Evolutionary conservation across 169 alveolate genomes (phyloP).

Genomic region (Babesia ovata): DNA sequence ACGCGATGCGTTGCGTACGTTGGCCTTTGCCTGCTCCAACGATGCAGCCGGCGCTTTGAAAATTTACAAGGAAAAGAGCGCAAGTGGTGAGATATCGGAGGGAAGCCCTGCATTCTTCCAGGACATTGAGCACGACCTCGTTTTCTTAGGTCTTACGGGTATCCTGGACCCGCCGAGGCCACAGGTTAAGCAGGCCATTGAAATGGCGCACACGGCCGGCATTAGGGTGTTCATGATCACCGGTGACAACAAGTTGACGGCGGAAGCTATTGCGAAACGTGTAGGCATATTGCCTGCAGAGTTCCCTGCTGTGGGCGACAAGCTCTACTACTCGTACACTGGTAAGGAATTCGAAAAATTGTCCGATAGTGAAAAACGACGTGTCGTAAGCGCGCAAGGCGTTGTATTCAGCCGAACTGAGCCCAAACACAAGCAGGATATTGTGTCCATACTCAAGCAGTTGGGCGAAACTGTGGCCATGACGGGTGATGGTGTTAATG

Average conservation of each 20-base stretch:
- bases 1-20: slow-evolving; percentile 84
- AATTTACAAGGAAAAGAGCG: slow-evolving; percentile 54
- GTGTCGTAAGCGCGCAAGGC: slow-evolving; percentile 81
- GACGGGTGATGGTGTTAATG: slow-evolving; percentile 99
- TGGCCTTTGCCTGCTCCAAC: slow-evolving; percentile 82
- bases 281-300: slow-evolving; percentile 86
- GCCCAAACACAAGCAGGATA: slow-evolving; percentile 97
- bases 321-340: slow-evolving; percentile 83
- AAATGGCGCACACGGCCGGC: slow-evolving; percentile 95
- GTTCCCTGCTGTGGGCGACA: slow-evolving; percentile 29
- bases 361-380: slow-evolving; percentile 76
- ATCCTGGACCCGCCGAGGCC: slow-evolving; percentile 98
- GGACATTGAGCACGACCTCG: slow-evolving; percentile 87
- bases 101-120: slow-evolving; percentile 67
- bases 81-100: slow-evolving; percentile 16
- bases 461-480: slow-evolving; percentile 94
- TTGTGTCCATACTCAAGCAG: slow-evolving; percentile 91
- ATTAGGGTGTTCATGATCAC: slow-evolving; percentile 99
- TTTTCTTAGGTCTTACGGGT: slow-evolving; percentile 94
- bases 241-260: slow-evolving; percentile 98
- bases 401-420: slow-evolving; percentile 98
- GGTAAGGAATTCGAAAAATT: slow-evolving; percentile 93
- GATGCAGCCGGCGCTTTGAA: slow-evolving; percentile 66
- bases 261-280: slow-evolving; percentile 97
- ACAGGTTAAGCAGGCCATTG: slow-evolving; percentile 91